Evolutionary conservation across 2,329 filamentous ascomycete species (phyloP), one percentile per base, ranked within the genome.

Genomic region (Botrytis paeoniae): DNA sequence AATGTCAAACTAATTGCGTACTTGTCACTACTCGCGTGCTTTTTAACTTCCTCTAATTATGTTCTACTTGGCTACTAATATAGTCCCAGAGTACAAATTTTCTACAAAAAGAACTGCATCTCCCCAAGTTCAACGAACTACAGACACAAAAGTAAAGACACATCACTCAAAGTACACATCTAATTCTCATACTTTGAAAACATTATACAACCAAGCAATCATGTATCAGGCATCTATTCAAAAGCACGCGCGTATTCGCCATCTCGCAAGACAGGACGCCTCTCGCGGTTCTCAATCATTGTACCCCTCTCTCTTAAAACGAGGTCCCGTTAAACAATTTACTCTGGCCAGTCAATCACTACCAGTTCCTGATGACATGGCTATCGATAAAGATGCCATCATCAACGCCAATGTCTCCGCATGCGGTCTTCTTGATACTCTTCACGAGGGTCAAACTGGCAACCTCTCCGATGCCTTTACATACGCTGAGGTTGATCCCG

Each of bases 391-490:
- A 6, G 14, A 29, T 54, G 25, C 51, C 0, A 29, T 29, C 14
- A 29, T 18, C n/a, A 29, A 54, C 25, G 16, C 51, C 51, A 8
- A 54, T 8, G 2, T 16, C 1, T 6, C 51, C 14, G 51, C 51
- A 54, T 1, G 3, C 51, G 7, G 14, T 18, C 1, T 16, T 8
- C 1, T 1, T 5, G n/a, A 29, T 2, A 2, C 43, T 45, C 43
- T 22, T 45, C 43, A 9, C 4, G 10, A 25, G 9, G 22, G 5
- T n/a, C 48, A 51, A 51, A 10, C 10, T 12, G 22, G 0, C 22
- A n/a, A 1, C 4, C 22, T 51, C 48, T 51, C 48, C 3, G 10
- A 51, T 6, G 4, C 48, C 4, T 51, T 25, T 25, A 51, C 48
- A 45, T 45, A 2, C 20, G 20, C 20, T 0, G 43, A 45, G 43